Base-by-base conservation (phyloP, 345 rosid genomes). In the Anacardium occidentale region DNA sequence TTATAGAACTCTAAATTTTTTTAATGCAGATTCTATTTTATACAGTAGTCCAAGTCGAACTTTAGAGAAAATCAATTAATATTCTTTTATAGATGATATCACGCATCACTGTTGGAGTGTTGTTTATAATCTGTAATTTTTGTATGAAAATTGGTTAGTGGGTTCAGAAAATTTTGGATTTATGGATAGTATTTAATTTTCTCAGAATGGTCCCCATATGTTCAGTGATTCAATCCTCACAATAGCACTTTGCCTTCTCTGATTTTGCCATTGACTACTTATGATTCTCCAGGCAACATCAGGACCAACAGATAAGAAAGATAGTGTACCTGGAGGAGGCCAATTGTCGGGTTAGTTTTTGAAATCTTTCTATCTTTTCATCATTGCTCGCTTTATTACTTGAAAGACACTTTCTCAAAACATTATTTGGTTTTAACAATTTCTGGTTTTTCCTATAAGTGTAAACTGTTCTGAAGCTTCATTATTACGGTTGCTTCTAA, bases 331-430 rank as follows among this genome's bases (percentile, higher is more conserved):
- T 58, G 71, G 79, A 21, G 82, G 83, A 54, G 83, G 79, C 52
- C 90, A 86, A 82, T 80, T 90, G 51, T 77, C 90, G 34, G 94
- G 98, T 86, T 80, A 83, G 87, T 82, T 62, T 66, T 66, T 47
- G 14, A 47, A 44, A 44, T 56, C 32, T 29, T 70, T 13, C 32
- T 29, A 21, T 59, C n/a, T 34, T 12, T 10, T 10, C 26, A 58
- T n/a, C 42, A 60, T 59, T 9, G 40, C 12, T 17, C 10, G 17
- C 22, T 29, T 60, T 34, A 32, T 24, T 25, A 15, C 29, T 15
- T 7, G 48, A 34, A 65, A 13, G 6, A 1, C 47, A 37, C 42
- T 24, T n/a, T n/a, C n/a, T n/a, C n/a, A n/a, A n/a, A n/a, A n/a
- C n/a, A n/a, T n/a, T n/a, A n/a, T n/a, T n/a, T n/a, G n/a, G n/a